phyloP scores from a whole-genome alignment of 1,284 basidiomycete genomes.

The Gomphus sp. region DNA sequence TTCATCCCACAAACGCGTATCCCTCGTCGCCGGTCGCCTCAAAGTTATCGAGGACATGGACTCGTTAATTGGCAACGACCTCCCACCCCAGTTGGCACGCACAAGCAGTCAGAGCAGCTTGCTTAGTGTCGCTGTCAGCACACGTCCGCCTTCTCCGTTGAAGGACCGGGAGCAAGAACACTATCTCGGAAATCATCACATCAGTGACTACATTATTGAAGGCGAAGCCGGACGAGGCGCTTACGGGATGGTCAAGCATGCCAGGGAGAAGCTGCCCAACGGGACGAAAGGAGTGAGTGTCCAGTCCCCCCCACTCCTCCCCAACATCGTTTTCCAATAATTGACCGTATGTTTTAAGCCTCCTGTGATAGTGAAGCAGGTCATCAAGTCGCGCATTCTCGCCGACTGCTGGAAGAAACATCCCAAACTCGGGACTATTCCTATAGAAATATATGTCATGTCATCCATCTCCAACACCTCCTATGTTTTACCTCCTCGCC shows the following conservation, averaged over 20 bases:
- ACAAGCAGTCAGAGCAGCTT: slow-evolving; percentile 51
- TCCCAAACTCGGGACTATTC: slow-evolving; percentile 90
- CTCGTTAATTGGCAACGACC: slow-evolving; percentile 36
- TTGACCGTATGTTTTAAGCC: slow-evolving; percentile 30
- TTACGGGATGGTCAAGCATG: slow-evolving; percentile 92
- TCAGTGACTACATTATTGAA: slow-evolving; percentile 75
- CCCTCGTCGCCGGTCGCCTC: slow-evolving; percentile 69
- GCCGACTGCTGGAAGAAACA: slow-evolving; percentile 99
- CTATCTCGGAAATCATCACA: slow-evolving; percentile 51
- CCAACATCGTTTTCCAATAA: too few relatives aligned
- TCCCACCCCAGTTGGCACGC: slow-evolving; percentile 43
- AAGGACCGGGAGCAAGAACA: slow-evolving; percentile 36
- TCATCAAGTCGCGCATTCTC: slow-evolving; percentile 96
- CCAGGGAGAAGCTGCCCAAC: slow-evolving; percentile 66
- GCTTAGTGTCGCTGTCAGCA: slow-evolving; percentile 48
- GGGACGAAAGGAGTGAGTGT: slow-evolving; percentile 73
- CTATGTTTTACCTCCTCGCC: slow-evolving; percentile 59
- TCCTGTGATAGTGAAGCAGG: slow-evolving; percentile 89
- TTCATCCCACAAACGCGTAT: slow-evolving; percentile 74
- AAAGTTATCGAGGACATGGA: slow-evolving; percentile 65
- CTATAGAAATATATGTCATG: slow-evolving; percentile 99
- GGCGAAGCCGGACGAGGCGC: slow-evolving; percentile 92
- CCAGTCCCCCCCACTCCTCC: too few relatives aligned
- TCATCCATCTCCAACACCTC: slow-evolving; percentile 73
- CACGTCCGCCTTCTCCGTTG: slow-evolving; percentile 52